These are phyloP conservation scores for Paxillus rubicundulus DNA, from an alignment of 768 basidiomycete species.

Conservation along the genomic window DNA sequence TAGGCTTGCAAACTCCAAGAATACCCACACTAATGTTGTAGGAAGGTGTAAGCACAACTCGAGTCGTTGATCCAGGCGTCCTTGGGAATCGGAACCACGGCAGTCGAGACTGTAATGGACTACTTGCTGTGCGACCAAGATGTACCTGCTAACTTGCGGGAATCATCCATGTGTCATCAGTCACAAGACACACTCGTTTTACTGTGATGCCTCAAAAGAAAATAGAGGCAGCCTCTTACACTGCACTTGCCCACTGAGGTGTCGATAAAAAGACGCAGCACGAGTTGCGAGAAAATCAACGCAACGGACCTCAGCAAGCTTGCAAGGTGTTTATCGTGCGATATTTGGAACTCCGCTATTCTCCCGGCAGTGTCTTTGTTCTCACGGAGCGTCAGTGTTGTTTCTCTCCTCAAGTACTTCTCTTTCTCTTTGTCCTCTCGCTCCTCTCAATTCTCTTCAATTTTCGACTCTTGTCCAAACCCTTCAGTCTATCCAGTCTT, in stretches of 20 bases:
- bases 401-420: conserved; percentile 38
- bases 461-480: conserved; percentile 15
- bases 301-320: background rate
- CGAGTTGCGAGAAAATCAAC: background rate
- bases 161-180: conserved; percentile 27
- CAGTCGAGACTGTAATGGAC: background rate
- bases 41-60: background rate
- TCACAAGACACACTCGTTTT: conserved; percentile 91
- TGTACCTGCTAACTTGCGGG: background rate
- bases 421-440: conserved; percentile 28
- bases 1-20: background rate
- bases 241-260: background rate
- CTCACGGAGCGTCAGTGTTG: conserved; percentile 45
- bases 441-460: conserved; percentile 27
- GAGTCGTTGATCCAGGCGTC: too few relatives aligned
- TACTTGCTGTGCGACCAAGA: background rate
- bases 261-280: background rate
- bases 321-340: conserved; percentile 9
- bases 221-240: background rate
- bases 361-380: conserved; percentile 25
- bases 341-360: conserved; percentile 46
- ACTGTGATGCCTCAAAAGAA: conserved; percentile 34
- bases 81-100: background rate
- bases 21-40: background rate
- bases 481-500: conserved; percentile 5